A percentile compares a stretch with the other conserved stretches of the same genome.
These are phyloP conservation scores for Apiospora rasikravindrae DNA, from an alignment of 2,329 filamentous ascomycete genomes.

Conservation along the genomic window DNA sequence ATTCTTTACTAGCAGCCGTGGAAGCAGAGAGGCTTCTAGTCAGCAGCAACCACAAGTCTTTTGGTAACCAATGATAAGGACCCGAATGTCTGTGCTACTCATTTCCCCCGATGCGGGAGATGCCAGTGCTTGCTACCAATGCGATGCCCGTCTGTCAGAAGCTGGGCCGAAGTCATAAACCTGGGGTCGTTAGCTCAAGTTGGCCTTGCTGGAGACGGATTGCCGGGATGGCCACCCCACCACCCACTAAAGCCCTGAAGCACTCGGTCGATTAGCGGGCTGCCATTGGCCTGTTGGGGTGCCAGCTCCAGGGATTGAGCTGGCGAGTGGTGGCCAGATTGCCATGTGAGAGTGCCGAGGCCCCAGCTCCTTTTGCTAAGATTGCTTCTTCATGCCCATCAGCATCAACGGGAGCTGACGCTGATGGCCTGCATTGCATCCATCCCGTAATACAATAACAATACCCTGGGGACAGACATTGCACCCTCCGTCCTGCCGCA, in stretches of 20 bases:
- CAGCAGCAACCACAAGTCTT: no score
- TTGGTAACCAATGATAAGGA: no score
- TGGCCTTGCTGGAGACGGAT: no score
- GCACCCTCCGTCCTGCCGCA: not conserved
- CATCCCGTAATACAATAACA: not conserved
- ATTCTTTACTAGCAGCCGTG: no score
- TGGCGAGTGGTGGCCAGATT: not conserved
- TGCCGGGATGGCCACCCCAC: no score
- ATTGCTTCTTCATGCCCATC: slow-evolving; percentile 8
- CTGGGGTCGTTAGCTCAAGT: not conserved
- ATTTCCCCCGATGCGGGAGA: not conserved
- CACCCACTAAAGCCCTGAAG: not conserved
- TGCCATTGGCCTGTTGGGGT: not conserved
- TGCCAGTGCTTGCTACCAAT: not conserved
- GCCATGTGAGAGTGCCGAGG: slow-evolving; percentile 14
- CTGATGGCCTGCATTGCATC: not conserved
- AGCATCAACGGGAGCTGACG: not conserved
- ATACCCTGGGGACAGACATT: no score
- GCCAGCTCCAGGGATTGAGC: no score
- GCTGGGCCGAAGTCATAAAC: not conserved
- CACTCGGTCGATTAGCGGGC: not conserved
- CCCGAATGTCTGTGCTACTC: no score
- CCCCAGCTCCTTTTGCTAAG: not conserved
- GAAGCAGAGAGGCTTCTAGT: no score
- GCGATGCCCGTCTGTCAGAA: not conserved